Percentiles rank a stretch among this genome's conserved stretches.
phyloP scores from a whole-genome alignment of 2,329 filamentous ascomycete genomes.

The Myriosclerotinia duriaeana region DNA sequence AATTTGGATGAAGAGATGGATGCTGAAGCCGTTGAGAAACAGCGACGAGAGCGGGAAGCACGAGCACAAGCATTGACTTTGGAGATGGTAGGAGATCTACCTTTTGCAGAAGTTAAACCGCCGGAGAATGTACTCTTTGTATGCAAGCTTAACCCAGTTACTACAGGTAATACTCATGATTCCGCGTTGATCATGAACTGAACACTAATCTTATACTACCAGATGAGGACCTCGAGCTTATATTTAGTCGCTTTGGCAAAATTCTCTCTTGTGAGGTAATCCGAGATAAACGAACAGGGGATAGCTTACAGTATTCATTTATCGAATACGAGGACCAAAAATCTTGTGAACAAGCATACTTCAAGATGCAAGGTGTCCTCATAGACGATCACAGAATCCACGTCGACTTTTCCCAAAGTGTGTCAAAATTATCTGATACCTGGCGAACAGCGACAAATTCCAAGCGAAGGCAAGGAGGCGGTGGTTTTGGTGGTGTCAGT shows the following conservation, averaged over 20 bases:
- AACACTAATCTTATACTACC: constrained; percentile 23
- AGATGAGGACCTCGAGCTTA: constrained; percentile 91
- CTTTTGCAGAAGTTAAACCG: constrained; percentile 95
- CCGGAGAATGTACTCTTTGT: constrained; percentile 97
- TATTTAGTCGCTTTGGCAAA: constrained; percentile 94
- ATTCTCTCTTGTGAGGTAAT: constrained; percentile 97
- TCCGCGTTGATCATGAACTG: neutral
- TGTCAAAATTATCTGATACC: constrained; percentile 79
- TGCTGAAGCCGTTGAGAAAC: constrained; percentile 74
- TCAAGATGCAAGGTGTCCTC: constrained; percentile 97
- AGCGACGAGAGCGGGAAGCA: constrained; percentile 83
- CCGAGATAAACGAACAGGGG: constrained; percentile 86
- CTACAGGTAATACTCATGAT: constrained; percentile 53
- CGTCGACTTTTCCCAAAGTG: constrained; percentile 97
- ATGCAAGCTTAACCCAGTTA: constrained; percentile 97
- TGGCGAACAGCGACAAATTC: constrained; percentile 85
- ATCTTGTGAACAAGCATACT: constrained; percentile 91
- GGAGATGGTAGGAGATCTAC: constrained; percentile 96
- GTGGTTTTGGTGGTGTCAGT: constrained; percentile 88
- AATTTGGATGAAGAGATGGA: constrained; percentile 73
- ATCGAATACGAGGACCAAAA: constrained; percentile 94
- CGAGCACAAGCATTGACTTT: constrained; percentile 90
- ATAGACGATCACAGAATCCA: constrained; percentile 98
- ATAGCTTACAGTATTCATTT: constrained; percentile 95
- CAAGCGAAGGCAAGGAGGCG: constrained; percentile 65